Conservation (phyloP, 2,329 filamentous ascomycete genomes). For the Ceratocystis alfenasii region DNA sequence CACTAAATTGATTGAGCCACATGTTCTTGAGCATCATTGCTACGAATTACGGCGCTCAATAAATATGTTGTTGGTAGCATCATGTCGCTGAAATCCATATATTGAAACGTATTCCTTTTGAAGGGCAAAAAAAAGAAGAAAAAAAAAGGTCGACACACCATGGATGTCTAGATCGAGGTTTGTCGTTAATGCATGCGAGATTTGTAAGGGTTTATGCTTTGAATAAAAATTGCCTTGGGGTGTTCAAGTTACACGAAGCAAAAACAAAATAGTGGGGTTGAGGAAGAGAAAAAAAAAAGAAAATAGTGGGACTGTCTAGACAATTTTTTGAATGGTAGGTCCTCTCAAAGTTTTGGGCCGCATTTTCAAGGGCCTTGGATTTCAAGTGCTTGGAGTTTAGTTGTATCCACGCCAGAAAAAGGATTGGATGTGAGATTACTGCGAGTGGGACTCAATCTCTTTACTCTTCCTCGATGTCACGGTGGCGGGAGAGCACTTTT, state of each 20-base stretch:
- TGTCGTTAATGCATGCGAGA: conserved; percentile 2
- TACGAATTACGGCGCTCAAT: too few species aligned
- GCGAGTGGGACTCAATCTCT: conserved; percentile 8
- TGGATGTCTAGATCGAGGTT: neutral
- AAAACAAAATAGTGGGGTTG: too few species aligned
- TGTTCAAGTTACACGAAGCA: neutral
- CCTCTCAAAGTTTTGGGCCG: too few species aligned
- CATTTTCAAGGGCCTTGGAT: too few species aligned
- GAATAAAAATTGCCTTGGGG: neutral
- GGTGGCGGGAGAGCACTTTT: conserved; percentile 52
- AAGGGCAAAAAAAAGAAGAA: neutral
- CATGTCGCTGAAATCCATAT: neutral
- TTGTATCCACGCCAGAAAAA: neutral
- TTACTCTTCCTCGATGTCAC: conserved; percentile 53
- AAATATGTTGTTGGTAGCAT: neutral
- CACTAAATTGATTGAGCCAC: too few species aligned
- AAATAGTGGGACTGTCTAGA: too few species aligned
- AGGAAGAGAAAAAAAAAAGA: too few species aligned
- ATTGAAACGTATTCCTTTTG: neutral
- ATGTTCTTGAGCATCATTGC: too few species aligned
- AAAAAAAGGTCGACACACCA: neutral
- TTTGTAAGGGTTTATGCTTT: neutral
- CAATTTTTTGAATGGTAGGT: too few species aligned
- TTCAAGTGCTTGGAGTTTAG: neutral
- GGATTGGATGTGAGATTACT: neutral